These are phyloP conservation scores for Tilletia caries DNA, from an alignment of 1,284 basidiomycete genomes.

Conservation along the genomic window DNA sequence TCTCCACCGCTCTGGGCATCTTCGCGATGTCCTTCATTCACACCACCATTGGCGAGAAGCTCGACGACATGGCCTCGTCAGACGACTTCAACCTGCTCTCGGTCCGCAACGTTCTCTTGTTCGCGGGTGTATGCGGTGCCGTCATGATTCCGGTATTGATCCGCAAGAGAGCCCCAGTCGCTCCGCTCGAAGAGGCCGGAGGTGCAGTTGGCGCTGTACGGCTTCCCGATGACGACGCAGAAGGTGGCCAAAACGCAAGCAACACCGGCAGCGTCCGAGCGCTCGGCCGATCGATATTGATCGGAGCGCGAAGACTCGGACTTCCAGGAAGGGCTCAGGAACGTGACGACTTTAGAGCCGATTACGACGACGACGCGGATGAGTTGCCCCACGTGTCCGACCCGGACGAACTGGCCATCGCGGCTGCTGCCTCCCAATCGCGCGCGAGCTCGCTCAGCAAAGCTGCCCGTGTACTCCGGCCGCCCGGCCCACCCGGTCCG, in stretches of 20 bases:
- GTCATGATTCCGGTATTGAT: conserved; percentile 76
- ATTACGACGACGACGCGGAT: conserved; percentile 21
- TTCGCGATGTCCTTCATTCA: conserved; percentile 90
- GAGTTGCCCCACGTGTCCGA: conserved; percentile 22
- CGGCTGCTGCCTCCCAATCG: not conserved
- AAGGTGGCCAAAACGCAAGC: conserved; percentile 6
- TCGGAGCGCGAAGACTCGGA: not conserved
- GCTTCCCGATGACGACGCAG: conserved; percentile 17
- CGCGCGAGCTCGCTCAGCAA: not conserved
- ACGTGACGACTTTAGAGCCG: not conserved
- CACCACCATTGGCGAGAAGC: conserved; percentile 80
- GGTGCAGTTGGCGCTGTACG: conserved; percentile 20
- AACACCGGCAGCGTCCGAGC: not conserved
- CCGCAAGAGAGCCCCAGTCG: conserved; percentile 17
- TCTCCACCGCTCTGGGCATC: conserved; percentile 83
- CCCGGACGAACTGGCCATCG: not conserved
- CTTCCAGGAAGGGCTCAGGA: not conserved
- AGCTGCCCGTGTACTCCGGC: not conserved
- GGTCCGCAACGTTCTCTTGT: conserved; percentile 76
- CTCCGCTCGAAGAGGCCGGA: conserved; percentile 21
- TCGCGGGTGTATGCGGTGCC: conserved; percentile 78
- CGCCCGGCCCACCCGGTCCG: not conserved
- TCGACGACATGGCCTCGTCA: conserved; percentile 90
- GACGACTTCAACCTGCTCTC: conserved; percentile 89
- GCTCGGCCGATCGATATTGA: not conserved